Conservation (phyloP, 169 alveolate species). For the Babesia ovata region DNA sequence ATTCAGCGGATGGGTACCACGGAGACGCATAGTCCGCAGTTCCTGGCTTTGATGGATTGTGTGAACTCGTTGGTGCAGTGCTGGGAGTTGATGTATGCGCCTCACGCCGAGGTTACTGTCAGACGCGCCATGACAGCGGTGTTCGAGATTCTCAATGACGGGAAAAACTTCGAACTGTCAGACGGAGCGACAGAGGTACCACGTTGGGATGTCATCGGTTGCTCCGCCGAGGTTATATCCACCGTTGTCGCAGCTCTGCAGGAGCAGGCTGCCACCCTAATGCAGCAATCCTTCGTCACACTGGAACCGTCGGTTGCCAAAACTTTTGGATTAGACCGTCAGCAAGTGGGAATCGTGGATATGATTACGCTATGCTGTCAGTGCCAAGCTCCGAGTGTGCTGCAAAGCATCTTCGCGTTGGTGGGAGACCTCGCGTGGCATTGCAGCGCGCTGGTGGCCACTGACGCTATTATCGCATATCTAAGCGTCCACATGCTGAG, state of each 20-base stretch:
- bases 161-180: constrained; percentile 11
- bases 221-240: constrained; percentile 38
- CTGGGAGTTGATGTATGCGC: constrained; percentile 21
- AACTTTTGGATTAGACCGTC: neutral
- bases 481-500: constrained; percentile 1
- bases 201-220: constrained; percentile 44
- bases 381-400: constrained; percentile 16
- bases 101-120: constrained; percentile 18
- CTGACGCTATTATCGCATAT: constrained; percentile 21
- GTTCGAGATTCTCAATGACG: constrained; percentile 32
- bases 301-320: constrained; percentile 17
- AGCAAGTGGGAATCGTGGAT: constrained; percentile 19
- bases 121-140: constrained; percentile 34
- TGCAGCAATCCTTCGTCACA: neutral
- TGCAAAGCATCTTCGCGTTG: constrained; percentile 50
- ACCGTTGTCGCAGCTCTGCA: constrained; percentile 5
- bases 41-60: constrained; percentile 53
- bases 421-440: constrained; percentile 58
- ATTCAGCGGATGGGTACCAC: constrained; percentile 32
- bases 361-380: constrained; percentile 32
- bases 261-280: constrained; percentile 10
- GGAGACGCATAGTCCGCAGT: constrained; percentile 37
- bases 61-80: constrained; percentile 29
- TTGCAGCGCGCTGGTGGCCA: constrained; percentile 19
- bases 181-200: constrained; percentile 28